A percentile compares a stretch with the other conserved stretches of the same genome.
Conservation (phyloP, 805 yeast genomes). For the Candida easanensis region DNA sequence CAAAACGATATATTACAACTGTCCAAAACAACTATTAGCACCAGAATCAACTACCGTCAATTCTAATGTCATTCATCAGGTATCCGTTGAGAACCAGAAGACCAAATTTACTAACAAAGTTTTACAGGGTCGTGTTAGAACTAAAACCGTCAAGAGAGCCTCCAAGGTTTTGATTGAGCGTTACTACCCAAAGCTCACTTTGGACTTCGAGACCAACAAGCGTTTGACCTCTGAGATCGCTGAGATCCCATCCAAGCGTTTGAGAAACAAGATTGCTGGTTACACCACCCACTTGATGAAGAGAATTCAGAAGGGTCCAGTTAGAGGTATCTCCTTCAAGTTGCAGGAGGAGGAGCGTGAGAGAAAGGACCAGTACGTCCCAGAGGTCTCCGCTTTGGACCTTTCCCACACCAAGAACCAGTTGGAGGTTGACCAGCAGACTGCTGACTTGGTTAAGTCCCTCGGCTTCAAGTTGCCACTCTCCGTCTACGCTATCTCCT, state of each 20-base stretch:
- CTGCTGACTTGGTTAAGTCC: constrained; percentile 90
- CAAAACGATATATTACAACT: no score
- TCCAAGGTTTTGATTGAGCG: constrained; percentile 99
- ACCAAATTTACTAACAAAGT: constrained; percentile 22
- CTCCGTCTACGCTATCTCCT: constrained; percentile 80
- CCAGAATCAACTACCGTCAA: no score
- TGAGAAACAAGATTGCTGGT: constrained; percentile 99
- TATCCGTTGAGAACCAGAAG: no score
- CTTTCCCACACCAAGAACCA: constrained; percentile 93
- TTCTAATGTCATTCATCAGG: no score
- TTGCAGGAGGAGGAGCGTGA: constrained; percentile 99
- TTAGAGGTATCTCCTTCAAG: constrained; percentile 99
- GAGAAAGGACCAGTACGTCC: constrained; percentile 99
- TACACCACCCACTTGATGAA: constrained; percentile 99
- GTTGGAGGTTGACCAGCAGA: constrained; percentile 95
- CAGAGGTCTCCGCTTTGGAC: constrained; percentile 99
- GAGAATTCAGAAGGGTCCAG: constrained; percentile 99
- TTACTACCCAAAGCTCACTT: constrained; percentile 98
- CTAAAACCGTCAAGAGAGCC: constrained; percentile 99
- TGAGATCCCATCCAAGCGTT: constrained; percentile 98
- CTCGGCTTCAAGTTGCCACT: constrained; percentile 89
- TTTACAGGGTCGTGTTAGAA: constrained; percentile 97
- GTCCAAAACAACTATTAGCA: no score
- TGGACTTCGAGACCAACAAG: constrained; percentile 99
- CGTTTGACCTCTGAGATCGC: constrained; percentile 98